Evolutionary conservation across 2,329 filamentous ascomycete species (phyloP), one percentile per base, ranked within the genome.

Genomic region (Phyllosticta citrichinensis): DNA sequence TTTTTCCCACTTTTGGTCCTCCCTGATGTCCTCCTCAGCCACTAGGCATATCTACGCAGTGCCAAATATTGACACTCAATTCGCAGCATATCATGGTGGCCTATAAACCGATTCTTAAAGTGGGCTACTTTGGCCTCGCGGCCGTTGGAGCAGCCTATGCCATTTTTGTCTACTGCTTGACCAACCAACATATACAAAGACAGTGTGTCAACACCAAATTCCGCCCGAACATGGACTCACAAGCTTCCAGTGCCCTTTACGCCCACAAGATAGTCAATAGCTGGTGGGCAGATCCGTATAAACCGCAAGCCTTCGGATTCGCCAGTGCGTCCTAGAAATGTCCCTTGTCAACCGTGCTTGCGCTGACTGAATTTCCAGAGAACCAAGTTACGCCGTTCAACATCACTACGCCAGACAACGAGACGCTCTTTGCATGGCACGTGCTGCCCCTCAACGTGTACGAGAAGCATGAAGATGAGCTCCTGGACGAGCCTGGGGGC

Each of bases 341-440:
- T 30, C 57, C 20, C 53, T 19, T 11, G n/a, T n/a, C 11, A 22
- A 24, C 33, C 50, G 1, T 12, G 8, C 19, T 24, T 4, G n/a
- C 25, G 20, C 60, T 60, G 50, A 50, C 40, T 10, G 30, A 19
- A 20, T n/a, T 54, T 60, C 68, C 65, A 93, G 89, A 85, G 70
- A 91, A 91, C 66, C 93, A 97, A 75, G 88, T 96, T 2, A 91
- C 90, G 5, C 89, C 93, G 0, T 97, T 97, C 72, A 85, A 83
- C 55, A 75, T 97, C 47, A 76, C 75, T 3, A 94, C 91, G 0
- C 78, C 84, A 1, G 92, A 97, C 71, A 84, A 85, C 50, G 87
- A 92, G 72, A 84, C 79, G 2, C 76, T 97, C 19, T 95, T 94
- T 70, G 89, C 88, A 25, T 97, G 93, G 93, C 93, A 97, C 69